These are phyloP conservation scores for Solanum dulcamara DNA, from an alignment of 257 asterid genomes.

Conservation along the genomic window DNA sequence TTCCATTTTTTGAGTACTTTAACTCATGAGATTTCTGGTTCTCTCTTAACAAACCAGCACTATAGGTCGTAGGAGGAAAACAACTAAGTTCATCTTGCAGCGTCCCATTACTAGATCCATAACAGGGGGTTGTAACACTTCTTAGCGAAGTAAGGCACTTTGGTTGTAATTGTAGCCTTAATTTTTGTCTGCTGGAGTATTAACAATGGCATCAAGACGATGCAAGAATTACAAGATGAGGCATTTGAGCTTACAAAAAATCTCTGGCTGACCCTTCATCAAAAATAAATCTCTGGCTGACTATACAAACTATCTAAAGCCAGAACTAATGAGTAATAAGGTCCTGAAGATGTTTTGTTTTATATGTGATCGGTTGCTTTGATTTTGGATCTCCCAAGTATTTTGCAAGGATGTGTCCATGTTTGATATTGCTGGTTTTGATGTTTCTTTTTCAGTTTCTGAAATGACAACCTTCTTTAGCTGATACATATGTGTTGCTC, in stretches of 20 bases:
- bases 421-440: neutral
- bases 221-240: conserved; percentile 24
- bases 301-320: no score
- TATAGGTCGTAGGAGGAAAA: neutral
- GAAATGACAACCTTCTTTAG: neutral
- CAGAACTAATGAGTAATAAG: no score
- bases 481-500: neutral
- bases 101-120: neutral
- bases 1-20: neutral
- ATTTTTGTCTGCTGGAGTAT: conserved; percentile 19
- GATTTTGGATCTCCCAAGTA: neutral
- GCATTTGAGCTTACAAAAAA: no score
- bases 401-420: neutral
- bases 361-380: neutral
- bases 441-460: neutral
- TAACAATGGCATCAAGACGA: conserved; percentile 18
- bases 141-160: conserved; percentile 29
- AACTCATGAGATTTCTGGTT: neutral
- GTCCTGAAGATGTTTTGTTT: neutral
- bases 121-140: conserved; percentile 3
- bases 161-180: conserved; percentile 27
- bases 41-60: neutral
- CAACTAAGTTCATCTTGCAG: neutral
- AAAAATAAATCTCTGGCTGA: no score
- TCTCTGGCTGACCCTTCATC: no score